A percentile compares a stretch with the other conserved stretches of the same genome.
These are phyloP conservation scores for Cystobasidiopsis lactophilus DNA, from an alignment of 768 basidiomycete genomes.

Conservation along the genomic window DNA sequence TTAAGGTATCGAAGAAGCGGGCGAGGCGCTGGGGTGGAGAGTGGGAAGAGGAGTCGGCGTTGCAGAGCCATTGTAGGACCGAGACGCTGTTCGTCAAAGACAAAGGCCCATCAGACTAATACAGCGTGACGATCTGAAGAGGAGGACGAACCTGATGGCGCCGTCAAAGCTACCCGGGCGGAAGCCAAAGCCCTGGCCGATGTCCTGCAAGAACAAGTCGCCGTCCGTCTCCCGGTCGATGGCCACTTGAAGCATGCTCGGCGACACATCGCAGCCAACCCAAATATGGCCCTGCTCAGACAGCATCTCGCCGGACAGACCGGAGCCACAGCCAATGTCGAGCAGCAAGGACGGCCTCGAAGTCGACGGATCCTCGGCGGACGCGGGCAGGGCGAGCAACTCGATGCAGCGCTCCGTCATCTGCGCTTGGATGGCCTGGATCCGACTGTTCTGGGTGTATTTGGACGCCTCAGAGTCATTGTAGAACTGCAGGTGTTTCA, in stretches of 20 bases:
- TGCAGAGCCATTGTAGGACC: constrained; percentile 95
- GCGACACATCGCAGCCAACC: constrained; percentile 83
- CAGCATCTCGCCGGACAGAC: constrained; percentile 82
- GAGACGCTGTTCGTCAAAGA: constrained; percentile 46
- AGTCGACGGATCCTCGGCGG: background rate
- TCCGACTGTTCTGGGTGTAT: constrained; percentile 51
- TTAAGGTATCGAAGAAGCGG: constrained; percentile 78
- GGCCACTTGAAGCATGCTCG: constrained; percentile 96
- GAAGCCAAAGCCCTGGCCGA: constrained; percentile 94
- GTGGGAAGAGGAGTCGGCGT: constrained; percentile 65
- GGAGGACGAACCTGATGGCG: constrained; percentile 73
- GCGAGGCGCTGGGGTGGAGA: constrained; percentile 32
- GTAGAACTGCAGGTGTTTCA: constrained; percentile 48
- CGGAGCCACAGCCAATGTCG: constrained; percentile 95
- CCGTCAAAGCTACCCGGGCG: constrained; percentile 93
- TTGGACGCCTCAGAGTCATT: constrained; percentile 85
- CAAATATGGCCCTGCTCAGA: constrained; percentile 84
- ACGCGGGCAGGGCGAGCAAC: constrained; percentile 52
- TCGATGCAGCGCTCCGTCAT: constrained; percentile 95
- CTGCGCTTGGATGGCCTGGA: constrained; percentile 85
- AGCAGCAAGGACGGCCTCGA: constrained; percentile 48
- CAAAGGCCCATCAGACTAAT: background rate
- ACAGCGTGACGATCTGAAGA: background rate
- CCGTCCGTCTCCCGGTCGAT: constrained; percentile 87
- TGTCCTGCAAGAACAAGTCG: constrained; percentile 88